Evolutionary conservation across 352 stramenopile genomes (phyloP), one percentile per base, ranked within the genome.

Genomic region (Globisporangium paddicum): DNA sequence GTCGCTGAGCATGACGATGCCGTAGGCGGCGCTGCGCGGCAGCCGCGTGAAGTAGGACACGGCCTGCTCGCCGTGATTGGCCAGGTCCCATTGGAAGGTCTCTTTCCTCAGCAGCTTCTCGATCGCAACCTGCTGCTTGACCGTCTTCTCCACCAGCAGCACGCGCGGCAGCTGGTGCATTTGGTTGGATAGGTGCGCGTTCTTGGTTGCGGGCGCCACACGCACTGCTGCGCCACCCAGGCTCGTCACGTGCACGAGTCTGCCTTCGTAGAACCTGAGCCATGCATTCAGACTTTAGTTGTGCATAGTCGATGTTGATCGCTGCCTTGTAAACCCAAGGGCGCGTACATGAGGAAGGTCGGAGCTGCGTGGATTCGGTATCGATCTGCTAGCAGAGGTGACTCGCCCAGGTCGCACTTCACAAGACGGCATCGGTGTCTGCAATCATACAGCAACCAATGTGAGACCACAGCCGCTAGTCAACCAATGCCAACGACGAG

Each of bases 381-480:
- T 18, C 79, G 76, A 47, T 91, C 65, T 5, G 75, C 68, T 9
- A 93, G 60, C 38, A 69, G 41, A 30, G 73, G 59, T 5, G 69
- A 90, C 54, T 90, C 79, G 18, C 78, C 65, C 28, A 95, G 72
- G 45, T 93, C 78, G 51, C 86, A 89, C 62, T 90, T 89, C 58
- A 89, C 69, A 4, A 95, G 53, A 4, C 67, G 60, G 40, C 72
- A 90, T 58, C 72, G 90, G 56, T 40, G 42, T 25, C 69, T 71
- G 6, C 25, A n/a, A n/a, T n/a, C n/a, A 35, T 9, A 14, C 19
- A 44, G 3, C 19, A 50, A 18, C 5, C 2, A 55, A 35, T 14
- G 16, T 28, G 25, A 52, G 16, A 32, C 37, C 13, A 38, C n/a
- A 58, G 19, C 11, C 30, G 18, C 0, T 6, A 4, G 18, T 28